These are phyloP conservation scores for Aulographum hederae DNA, from an alignment of 2,329 filamentous ascomycete species.

Conservation along the genomic window DNA sequence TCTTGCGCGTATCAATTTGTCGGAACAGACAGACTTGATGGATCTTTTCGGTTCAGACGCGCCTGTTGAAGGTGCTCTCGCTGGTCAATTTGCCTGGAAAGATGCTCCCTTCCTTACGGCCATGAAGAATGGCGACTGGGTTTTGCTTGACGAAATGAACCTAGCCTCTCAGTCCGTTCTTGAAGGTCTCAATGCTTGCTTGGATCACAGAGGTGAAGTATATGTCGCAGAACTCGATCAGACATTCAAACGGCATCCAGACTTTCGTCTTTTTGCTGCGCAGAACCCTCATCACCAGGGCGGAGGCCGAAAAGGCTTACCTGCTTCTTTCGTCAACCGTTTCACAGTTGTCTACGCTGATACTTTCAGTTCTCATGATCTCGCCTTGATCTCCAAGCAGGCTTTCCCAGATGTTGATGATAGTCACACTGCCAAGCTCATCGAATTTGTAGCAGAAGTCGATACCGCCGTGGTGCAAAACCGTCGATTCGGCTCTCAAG, in stretches of 20 bases:
- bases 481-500: conserved; percentile 33
- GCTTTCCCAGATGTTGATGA: conserved; percentile 49
- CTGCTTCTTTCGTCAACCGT: conserved; percentile 90
- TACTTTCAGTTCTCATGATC: conserved; percentile 62
- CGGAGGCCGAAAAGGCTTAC: conserved; percentile 83
- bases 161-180: conserved; percentile 90
- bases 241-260: conserved; percentile 72
- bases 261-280: conserved; percentile 89
- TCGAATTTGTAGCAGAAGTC: conserved; percentile 55
- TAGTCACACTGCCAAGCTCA: conserved; percentile 45
- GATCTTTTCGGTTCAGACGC: conserved; percentile 95
- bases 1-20: conserved; percentile 87
- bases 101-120: conserved; percentile 90
- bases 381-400: conserved; percentile 63
- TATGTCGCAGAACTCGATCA: conserved; percentile 93
- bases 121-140: conserved; percentile 95
- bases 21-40: conserved; percentile 94
- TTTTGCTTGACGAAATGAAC: conserved; percentile 96
- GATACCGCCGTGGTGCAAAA: conserved; percentile 37
- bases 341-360: conserved; percentile 98
- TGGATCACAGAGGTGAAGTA: conserved; percentile 89
- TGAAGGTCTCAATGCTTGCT: conserved; percentile 87
- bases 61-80: conserved; percentile 78
- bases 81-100: conserved; percentile 85
- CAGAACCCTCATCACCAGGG: conserved; percentile 97